phyloP scores from a whole-genome alignment of 768 basidiomycete species.

The Podaxis mareebaensis region DNA sequence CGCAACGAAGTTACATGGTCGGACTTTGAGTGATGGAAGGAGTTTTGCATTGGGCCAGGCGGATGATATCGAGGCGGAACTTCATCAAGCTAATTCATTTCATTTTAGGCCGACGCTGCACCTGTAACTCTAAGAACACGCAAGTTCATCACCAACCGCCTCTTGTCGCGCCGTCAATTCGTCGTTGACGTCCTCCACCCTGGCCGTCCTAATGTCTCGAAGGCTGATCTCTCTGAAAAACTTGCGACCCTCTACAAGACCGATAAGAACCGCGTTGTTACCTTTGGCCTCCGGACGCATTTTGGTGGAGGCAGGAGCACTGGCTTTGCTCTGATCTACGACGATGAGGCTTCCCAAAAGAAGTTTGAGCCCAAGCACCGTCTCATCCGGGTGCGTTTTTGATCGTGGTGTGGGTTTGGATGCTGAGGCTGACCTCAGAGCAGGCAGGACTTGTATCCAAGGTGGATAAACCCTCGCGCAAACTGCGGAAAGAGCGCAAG shows the following conservation, averaged over 20 bases:
- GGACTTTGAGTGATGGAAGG: constrained; percentile 11
- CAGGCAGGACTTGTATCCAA: constrained; percentile 74
- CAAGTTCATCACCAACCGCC: constrained; percentile 99
- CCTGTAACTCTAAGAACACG: constrained; percentile 96
- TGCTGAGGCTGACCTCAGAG: constrained; percentile 8
- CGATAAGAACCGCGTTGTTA: constrained; percentile 85
- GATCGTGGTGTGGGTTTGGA: constrained; percentile 10
- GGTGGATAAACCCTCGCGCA: constrained; percentile 90
- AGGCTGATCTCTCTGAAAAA: constrained; percentile 88
- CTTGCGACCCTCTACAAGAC: constrained; percentile 93
- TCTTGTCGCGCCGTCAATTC: constrained; percentile 94
- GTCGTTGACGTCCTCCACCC: constrained; percentile 95
- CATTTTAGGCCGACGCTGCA: constrained; percentile 69
- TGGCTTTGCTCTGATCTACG: constrained; percentile 97
- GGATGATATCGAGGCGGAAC: neutral
- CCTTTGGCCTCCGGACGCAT: constrained; percentile 92
- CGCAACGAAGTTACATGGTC: neutral
- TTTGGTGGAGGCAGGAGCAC: constrained; percentile 99
- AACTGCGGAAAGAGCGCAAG: constrained; percentile 99
- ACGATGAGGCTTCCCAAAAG: constrained; percentile 91
- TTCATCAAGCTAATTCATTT: constrained; percentile 14
- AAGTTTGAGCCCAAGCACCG: constrained; percentile 98
- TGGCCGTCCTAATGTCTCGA: constrained; percentile 91
- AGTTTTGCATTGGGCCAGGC: neutral
- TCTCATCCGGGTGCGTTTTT: constrained; percentile 80